Base-by-base conservation (phyloP, 352 stramenopile species). In the Phytopythium kandeliae region DNA sequence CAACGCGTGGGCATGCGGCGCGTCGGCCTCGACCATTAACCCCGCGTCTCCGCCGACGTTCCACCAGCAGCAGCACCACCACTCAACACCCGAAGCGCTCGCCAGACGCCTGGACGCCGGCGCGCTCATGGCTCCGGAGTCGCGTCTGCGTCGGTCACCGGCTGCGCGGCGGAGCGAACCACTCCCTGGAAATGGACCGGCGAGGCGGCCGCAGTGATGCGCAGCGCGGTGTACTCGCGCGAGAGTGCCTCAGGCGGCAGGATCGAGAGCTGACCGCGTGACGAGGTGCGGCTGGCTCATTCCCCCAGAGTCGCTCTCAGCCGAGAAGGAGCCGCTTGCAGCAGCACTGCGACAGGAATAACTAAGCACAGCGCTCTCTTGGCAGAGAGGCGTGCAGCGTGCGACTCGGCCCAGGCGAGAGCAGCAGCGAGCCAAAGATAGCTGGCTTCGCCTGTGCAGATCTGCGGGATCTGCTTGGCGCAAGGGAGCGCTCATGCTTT, bases 1-100 rank as follows among this genome's bases (percentile, higher is more conserved):
- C 24, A 73, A 68, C 52, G 44, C 63, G 33, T 66, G 57, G 57
- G 41, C 55, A 11, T 55, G 17, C 37, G 49, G 35, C 35, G 30
- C 36, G 10, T 51, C 33, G 12, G 35, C 34, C 19, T 37, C 44
- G 26, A 35, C 25, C 24, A 31, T 13, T n/a, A 30, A 22, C 35
- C 41, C 53, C n/a, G 52, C 25, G 24, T 46, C 54, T n/a, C 38
- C 12, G 12, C 33, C 8, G 9, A 30, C 8, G 38, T 37, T 10
- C 33, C 24, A 21, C 17, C 36, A 33, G 28, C 28, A 6, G 7
- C 31, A 35, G 7, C 4, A 6, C 4, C 31, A 12, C 34, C 25
- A 17, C 13, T 30, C 12, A 13, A 17, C 15, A 22, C 24, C 9
- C 34, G 25, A 35, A 16, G 7, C 13, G 30, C 24, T 24, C 28